Percentiles rank a stretch among this genome's conserved stretches.
Evolutionary conservation across 2,329 filamentous ascomycete species (phyloP).

Genomic region (Zalaria sp.): DNA sequence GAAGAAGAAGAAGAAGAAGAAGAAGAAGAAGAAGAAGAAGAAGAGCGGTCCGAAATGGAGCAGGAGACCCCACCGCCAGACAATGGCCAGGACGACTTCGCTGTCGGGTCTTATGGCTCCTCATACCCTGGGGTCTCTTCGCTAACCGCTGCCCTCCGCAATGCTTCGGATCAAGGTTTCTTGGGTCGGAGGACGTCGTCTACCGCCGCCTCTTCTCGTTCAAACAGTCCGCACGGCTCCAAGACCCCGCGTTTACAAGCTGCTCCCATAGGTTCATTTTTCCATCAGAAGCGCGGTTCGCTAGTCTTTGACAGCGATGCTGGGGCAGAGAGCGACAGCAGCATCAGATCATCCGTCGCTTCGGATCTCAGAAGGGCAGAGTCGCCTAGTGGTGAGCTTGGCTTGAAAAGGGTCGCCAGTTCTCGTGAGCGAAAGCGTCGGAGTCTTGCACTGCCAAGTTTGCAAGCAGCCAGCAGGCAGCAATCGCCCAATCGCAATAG

Average conservation of each 20-base stretch:
- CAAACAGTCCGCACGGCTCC: conserved; percentile 80
- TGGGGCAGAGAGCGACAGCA: conserved; percentile 75
- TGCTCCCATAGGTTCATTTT: conserved; percentile 37
- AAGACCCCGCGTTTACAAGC: conserved; percentile 79
- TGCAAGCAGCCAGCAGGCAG: conserved; percentile 58
- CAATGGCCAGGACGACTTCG: conserved; percentile 4
- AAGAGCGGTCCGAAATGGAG: conserved; percentile 2
- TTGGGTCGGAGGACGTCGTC: conserved; percentile 42
- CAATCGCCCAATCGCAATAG: conserved; percentile 73
- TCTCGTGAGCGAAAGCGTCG: conserved; percentile 72
- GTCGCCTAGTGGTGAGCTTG: conserved; percentile 79
- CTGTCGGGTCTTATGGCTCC: neutral
- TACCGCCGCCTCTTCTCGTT: conserved; percentile 61
- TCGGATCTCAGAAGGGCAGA: conserved; percentile 63
- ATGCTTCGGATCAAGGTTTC: conserved; percentile 32
- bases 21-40: conserved; percentile 37
- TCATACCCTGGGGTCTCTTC: conserved; percentile 37
- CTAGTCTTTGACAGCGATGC: conserved; percentile 70
- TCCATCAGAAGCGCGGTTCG: conserved; percentile 63
- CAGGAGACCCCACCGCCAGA: neutral
- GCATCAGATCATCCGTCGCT: conserved; percentile 65
- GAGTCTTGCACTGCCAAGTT: conserved; percentile 67
- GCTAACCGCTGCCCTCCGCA: conserved; percentile 42
- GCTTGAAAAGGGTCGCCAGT: conserved; percentile 61
- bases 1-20: conserved; percentile 31